Base-by-base conservation (phyloP, 2,329 filamentous ascomycete genomes). In the Aspergillus aculeatus region DNA sequence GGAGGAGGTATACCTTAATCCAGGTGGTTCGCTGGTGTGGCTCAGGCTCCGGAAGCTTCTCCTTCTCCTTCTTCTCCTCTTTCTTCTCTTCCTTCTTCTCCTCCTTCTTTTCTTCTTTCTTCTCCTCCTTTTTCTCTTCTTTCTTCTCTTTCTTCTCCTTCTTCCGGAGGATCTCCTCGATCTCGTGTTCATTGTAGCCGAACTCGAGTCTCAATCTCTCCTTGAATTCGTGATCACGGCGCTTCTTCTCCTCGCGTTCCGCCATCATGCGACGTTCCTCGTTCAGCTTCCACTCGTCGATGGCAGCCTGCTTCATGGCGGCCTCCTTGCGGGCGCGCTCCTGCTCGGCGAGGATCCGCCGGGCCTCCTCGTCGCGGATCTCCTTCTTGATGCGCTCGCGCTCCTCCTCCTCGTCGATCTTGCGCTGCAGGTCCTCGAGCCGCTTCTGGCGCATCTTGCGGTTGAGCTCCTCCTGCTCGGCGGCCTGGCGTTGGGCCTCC, bases 381-480 rank as follows among this genome's bases (percentile, higher is more conserved):
- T 76, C 66, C 57, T 72, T 67, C 61, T 68, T 73, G 24, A 77
- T 64, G 9, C 66, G 71, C 41, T 81, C 79, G 47, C 81, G 78
- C 59, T 82, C 78, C 52, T 80, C 76, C 59, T 80, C 78, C 57
- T 80, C 73, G 24, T 77, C 73, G 21, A 74, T 69, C 59, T 73
- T 71, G 47, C 70, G 66, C 50, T 71, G 69, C 6, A 72, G 65
- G 21, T 73, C 72, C 58, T 66, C 65, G 26, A 80, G 59, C 50
- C 67, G 67, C 57, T 70, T 67, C 50, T 71, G 64, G 11, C 66
- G 62, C 23, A 75, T 57, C 52, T 69, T 70, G 6, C 66, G 62
- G 57, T 69, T 69, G 35, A 74, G 57, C 61, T 75, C 71, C 54
- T 75, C 73, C 52, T 71, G 63, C 58, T 72, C 69, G 4, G 68